These are phyloP conservation scores for Exophiala xenobiotica DNA, from an alignment of 2,329 filamentous ascomycete genomes.

Conservation along the genomic window DNA sequence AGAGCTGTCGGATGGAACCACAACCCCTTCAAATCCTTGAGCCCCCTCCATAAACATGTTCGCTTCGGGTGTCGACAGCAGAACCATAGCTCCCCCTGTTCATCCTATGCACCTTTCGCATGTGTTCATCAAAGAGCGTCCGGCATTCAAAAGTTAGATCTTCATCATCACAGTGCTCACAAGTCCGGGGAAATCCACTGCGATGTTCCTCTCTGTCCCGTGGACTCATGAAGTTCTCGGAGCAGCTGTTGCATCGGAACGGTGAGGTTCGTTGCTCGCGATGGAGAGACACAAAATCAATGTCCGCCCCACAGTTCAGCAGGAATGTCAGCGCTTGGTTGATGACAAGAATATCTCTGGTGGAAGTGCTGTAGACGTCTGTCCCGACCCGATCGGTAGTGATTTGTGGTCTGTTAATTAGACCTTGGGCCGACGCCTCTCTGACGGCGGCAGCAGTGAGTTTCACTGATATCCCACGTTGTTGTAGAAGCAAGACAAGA, in stretches of 20 bases:
- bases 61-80: too few species aligned
- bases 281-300: slow-evolving; percentile 9
- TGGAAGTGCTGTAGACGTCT: slow-evolving; percentile 8
- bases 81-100: too few species aligned
- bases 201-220: slow-evolving; percentile 2
- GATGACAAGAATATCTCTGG: slow-evolving; percentile 6
- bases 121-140: neutral
- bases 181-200: neutral
- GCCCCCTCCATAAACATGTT: too few species aligned
- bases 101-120: neutral
- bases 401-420: neutral
- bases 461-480: slow-evolving; percentile 11
- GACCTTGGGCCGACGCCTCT: neutral
- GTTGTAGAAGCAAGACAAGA: slow-evolving; percentile 9
- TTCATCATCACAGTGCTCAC: neutral
- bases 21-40: too few species aligned
- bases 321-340: slow-evolving; percentile 9
- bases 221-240: neutral
- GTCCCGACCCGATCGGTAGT: neutral
- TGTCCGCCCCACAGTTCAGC: slow-evolving; percentile 10
- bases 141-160: neutral
- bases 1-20: too few species aligned
- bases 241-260: slow-evolving; percentile 7
- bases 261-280: neutral
- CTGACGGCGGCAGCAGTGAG: neutral